Evolutionary conservation across 192 early-diverging fungal species (phyloP).

Genomic region (Mortierella claussenii): DNA sequence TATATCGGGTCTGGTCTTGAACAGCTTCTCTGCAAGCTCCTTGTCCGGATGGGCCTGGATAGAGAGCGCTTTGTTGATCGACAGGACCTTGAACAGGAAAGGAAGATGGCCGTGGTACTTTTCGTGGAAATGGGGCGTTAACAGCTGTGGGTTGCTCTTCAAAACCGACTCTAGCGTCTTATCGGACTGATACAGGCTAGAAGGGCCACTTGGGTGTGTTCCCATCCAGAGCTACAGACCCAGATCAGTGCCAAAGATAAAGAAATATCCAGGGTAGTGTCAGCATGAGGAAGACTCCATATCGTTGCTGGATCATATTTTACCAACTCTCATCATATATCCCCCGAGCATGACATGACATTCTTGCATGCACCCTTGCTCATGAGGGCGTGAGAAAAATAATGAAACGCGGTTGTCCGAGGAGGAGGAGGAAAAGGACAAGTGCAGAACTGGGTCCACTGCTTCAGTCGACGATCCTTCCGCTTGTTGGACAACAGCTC

Average conservation of each 20-base stretch:
- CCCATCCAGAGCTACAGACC: constrained; percentile 93
- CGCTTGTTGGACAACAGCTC: too few relatives aligned
- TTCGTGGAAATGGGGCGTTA: constrained; percentile 63
- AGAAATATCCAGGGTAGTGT: not conserved
- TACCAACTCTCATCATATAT: too few relatives aligned
- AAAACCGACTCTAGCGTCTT: constrained; percentile 73
- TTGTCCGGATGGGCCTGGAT: constrained; percentile 99
- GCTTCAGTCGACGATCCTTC: too few relatives aligned
- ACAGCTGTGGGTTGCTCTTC: constrained; percentile 58
- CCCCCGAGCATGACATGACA: not conserved
- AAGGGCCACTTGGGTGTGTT: constrained; percentile 94
- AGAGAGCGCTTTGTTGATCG: constrained; percentile 88
- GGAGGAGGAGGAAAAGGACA: not conserved
- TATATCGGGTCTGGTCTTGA: constrained; percentile 74
- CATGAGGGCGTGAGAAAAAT: constrained; percentile 31
- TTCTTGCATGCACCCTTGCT: not conserved
- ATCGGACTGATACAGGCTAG: constrained; percentile 54
- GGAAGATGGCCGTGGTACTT: constrained; percentile 85
- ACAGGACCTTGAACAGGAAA: constrained; percentile 97
- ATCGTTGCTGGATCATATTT: too few relatives aligned
- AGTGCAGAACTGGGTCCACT: not conserved
- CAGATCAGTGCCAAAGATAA: not conserved
- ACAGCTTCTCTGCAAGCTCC: constrained; percentile 77
- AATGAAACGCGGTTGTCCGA: not conserved
- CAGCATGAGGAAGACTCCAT: too few relatives aligned